These are phyloP conservation scores for Quercus cerris DNA, from an alignment of 306 rosid species.

Conservation along the genomic window DNA sequence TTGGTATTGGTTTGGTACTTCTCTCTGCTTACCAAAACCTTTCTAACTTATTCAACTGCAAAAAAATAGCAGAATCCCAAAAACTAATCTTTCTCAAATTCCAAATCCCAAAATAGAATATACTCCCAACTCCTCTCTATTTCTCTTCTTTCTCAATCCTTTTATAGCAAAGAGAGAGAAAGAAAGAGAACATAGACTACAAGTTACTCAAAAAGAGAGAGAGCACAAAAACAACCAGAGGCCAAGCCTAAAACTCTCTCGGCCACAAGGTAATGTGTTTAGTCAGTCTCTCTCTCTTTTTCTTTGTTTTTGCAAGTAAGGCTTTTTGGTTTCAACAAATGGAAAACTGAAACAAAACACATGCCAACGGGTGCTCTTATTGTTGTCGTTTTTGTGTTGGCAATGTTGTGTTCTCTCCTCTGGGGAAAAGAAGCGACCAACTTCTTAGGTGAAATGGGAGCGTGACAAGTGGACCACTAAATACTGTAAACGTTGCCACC, in stretches of 20 bases:
- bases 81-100: neutral
- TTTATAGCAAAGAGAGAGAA: neutral
- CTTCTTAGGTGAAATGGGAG: neutral
- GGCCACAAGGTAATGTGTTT: neutral
- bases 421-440: slow-evolving; percentile 13
- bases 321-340: neutral
- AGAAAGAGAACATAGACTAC: neutral
- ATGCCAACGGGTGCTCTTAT: slow-evolving; percentile 30
- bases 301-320: no score
- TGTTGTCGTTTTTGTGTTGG: no score
- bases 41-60: neutral
- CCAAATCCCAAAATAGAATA: neutral
- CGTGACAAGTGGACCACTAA: slow-evolving; percentile 29
- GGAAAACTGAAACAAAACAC: slow-evolving; percentile 22
- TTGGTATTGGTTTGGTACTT: neutral
- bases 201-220: no score
- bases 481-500: slow-evolving; percentile 12
- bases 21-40: neutral
- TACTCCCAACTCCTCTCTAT: neutral
- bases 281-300: neutral
- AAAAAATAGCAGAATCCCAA: neutral
- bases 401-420: no score
- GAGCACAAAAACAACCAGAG: neutral
- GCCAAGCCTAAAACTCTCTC: neutral
- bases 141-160: neutral